phyloP scores from a whole-genome alignment of 1,284 basidiomycete genomes.

The Rhizoctonia solani region DNA sequence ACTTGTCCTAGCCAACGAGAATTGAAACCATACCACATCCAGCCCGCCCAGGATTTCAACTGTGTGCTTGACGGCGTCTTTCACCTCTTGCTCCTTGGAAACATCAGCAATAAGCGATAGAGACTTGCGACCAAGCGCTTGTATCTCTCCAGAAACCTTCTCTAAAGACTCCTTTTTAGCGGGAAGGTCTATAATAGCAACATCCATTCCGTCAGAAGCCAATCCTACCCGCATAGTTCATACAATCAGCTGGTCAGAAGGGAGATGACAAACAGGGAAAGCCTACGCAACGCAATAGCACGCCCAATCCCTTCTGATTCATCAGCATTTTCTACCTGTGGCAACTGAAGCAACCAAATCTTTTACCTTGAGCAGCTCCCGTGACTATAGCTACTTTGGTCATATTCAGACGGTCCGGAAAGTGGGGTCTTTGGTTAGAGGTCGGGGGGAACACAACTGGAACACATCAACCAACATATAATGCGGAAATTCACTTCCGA shows the following conservation, averaged over 20 bases:
- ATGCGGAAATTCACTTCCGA: too few species aligned
- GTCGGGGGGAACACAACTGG: too few species aligned
- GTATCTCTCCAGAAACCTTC: slow-evolving; percentile 31
- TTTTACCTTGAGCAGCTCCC: slow-evolving; percentile 44
- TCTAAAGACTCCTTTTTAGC: slow-evolving; percentile 42
- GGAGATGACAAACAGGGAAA: too few species aligned
- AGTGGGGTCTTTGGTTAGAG: too few species aligned
- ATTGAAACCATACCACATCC: slow-evolving; percentile 7
- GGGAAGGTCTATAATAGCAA: slow-evolving; percentile 49
- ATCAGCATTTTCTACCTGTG: neutral
- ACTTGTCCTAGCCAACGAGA: slow-evolving; percentile 33
- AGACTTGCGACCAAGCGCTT: slow-evolving; percentile 26
- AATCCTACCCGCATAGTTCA: slow-evolving; percentile 40
- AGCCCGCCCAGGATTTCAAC: slow-evolving; percentile 39
- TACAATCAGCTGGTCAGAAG: neutral
- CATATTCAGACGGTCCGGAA: neutral
- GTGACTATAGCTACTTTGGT: slow-evolving; percentile 48
- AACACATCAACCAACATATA: too few species aligned
- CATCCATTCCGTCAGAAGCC: slow-evolving; percentile 49
- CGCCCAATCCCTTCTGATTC: slow-evolving; percentile 50
- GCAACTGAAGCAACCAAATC: neutral
- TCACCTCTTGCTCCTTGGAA: slow-evolving; percentile 39
- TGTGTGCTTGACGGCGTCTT: slow-evolving; percentile 36
- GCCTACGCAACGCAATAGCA: slow-evolving; percentile 48
- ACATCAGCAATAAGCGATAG: slow-evolving; percentile 39